Evolutionary conservation across 2,329 filamentous ascomycete species (phyloP), one percentile per base, ranked within the genome.

Genomic region (Zymoseptoria crescenta): DNA sequence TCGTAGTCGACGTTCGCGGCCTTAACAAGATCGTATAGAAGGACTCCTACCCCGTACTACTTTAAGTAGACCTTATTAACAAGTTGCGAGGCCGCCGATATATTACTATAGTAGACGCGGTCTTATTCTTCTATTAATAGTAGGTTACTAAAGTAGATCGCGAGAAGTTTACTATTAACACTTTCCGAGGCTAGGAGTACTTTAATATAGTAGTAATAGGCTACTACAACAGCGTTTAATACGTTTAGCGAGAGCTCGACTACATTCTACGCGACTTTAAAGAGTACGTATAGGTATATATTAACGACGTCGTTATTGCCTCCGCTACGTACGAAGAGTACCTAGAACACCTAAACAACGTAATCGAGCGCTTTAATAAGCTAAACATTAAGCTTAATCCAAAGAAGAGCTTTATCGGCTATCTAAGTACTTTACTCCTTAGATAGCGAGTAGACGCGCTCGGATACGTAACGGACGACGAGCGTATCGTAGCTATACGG

Each of bases 81-180:
- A 52, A 52, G 24, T 21, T 52, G 1, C 19, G 50, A 27, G 29
- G 41, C 24, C 30, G 30, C 13, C 3, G 29, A 5, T 55, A 55
- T 57, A 52, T 61, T 52, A 51, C 49, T 16, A 20, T 53, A 29
- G 35, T 50, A 16, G 19, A 53, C 50, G 45, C 19, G 21, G 48
- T 41, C 1, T 57, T 41, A 19, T 52, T 57, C 20, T 57, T 57
- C 50, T 57, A 57, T 20, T 57, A 57, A 57, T 57, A 52, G 28
- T 10, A 28, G 19, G 35, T 57, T 0, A 13, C 20, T 8, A 16
- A 21, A 0, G 28, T 16, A 2, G 13, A 57, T 24, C n/a, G 27
- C 24, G 30, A 57, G n/a, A 57, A 57, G n/a, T 57, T 57, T 57
- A 57, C 35, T 21, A 21, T 57, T 52, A 57, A 57, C 28, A 52